Percentiles rank a stretch among this genome's conserved stretches.
phyloP scores from a whole-genome alignment of 208 protist genomes.

The Trypanosoma platydactyli region DNA sequence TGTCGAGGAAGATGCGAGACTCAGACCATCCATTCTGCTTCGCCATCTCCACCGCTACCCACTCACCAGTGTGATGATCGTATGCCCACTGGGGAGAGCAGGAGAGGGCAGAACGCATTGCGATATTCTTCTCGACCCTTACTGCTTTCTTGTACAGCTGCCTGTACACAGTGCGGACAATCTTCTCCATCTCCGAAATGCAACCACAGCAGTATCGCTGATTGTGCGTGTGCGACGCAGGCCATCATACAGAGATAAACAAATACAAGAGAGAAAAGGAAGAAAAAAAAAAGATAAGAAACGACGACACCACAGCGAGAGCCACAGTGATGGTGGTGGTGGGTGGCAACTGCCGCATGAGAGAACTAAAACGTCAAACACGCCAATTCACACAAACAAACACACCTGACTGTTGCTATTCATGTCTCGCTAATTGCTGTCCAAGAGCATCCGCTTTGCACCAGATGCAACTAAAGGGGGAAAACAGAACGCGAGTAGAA shows the following conservation, averaged over 20 bases:
- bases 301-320: no score
- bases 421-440: background rate
- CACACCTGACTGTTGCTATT: background rate
- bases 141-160: constrained; percentile 67
- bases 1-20: constrained; percentile 65
- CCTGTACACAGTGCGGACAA: constrained; percentile 70
- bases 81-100: constrained; percentile 64
- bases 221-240: background rate
- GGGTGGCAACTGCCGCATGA: no score
- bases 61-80: constrained; percentile 53
- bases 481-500: constrained; percentile 1
- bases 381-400: background rate
- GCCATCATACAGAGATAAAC: background rate
- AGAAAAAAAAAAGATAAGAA: background rate
- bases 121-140: constrained; percentile 48
- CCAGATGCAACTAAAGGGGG: background rate
- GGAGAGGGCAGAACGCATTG: constrained; percentile 59
- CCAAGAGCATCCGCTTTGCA: no score
- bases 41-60: constrained; percentile 47
- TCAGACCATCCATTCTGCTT: constrained; percentile 52
- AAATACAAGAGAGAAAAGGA: background rate
- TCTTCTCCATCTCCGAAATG: constrained; percentile 48
- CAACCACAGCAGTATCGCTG: background rate
- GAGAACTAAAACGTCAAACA: background rate
- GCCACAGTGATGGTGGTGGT: background rate